These are phyloP conservation scores for Volvox carteri DNA, from an alignment of 163 green algal species.

Conservation along the genomic window DNA sequence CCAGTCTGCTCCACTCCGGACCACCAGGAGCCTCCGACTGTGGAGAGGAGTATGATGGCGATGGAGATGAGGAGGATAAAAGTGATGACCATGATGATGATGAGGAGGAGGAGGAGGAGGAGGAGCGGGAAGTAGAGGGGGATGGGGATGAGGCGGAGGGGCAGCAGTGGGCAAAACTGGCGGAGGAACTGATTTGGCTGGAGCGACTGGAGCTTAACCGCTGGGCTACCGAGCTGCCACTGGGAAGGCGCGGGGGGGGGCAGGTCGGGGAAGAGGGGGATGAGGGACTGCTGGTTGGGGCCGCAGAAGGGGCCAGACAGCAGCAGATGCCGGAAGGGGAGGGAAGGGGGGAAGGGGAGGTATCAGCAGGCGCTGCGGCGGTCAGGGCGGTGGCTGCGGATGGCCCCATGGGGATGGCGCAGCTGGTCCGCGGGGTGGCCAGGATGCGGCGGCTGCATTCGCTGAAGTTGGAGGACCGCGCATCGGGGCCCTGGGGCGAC, in stretches of 20 bases:
- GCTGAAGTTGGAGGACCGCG: not conserved
- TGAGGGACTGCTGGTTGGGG: not conserved
- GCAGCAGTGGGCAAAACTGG: not conserved
- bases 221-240: not conserved
- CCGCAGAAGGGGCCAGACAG: not conserved
- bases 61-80: too few relatives aligned
- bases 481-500: constrained; percentile 26
- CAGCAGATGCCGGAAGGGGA: not conserved
- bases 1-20: too few relatives aligned
- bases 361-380: not conserved
- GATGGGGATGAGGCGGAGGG: not conserved
- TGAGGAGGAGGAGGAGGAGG: not conserved
- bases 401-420: not conserved
- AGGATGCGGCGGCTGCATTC: not conserved
- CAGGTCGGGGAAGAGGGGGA: not conserved
- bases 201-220: constrained; percentile 18
- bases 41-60: too few relatives aligned
- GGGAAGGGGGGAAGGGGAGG: too few relatives aligned
- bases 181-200: not conserved
- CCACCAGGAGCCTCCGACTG: too few relatives aligned
- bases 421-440: not conserved
- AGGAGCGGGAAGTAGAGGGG: not conserved
- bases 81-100: too few relatives aligned
- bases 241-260: not conserved
- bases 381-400: not conserved